Evolutionary conservation across 2,329 filamentous ascomycete genomes (phyloP), one percentile per base, ranked within the genome.

Genomic region (Cladophialophora psammophila): DNA sequence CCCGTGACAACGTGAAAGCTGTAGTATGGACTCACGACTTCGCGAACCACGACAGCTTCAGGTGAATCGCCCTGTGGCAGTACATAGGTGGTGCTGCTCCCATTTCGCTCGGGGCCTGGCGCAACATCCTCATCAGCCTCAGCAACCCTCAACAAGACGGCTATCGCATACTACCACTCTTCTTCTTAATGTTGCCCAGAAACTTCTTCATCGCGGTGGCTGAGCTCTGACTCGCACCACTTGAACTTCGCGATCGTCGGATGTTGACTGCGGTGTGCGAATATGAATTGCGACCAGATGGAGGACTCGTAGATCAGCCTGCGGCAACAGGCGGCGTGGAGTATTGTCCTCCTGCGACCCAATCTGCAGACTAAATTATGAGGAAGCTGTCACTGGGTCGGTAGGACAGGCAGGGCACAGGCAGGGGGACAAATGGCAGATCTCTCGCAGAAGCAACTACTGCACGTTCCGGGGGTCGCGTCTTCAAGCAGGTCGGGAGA

Each of bases 11-110:
- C 5, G 5, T 55, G 10, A 55, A 13, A 36, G 18, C 12, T 52
- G 64, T 42, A 59, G 53, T 3, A 26, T 26, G 26, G 60, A 74
- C 79, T 53, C 58, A 82, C 80, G 71, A 82, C 72, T 76, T 81
- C 80, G 64, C 72, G 76, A n/a, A 78, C 59, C 26, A 82, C 70
- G 34, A 76, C 74, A 7, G 74, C 76, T 65, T 82, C 80, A 1
- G 80, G 80, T 1, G 79, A 76, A 66, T 79, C 78, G 57, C 79
- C 75, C 48, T 72, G 66, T 26, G 72, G 72, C 15, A 69, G 36
- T 9, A 60, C 40, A 40, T 45, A 35, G 8, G 60, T 18, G 35
- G 42, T 31, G 59, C 59, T 52, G 26, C 57, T 60, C 35, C 59
- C 64, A 64, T 61, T 67, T n/a, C 68, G 66, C 8, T 69, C 68